Percentiles rank a stretch among this genome's conserved stretches.
These are phyloP conservation scores for Exophiala alcalophila DNA, from an alignment of 2,329 filamentous ascomycete species.

Conservation along the genomic window DNA sequence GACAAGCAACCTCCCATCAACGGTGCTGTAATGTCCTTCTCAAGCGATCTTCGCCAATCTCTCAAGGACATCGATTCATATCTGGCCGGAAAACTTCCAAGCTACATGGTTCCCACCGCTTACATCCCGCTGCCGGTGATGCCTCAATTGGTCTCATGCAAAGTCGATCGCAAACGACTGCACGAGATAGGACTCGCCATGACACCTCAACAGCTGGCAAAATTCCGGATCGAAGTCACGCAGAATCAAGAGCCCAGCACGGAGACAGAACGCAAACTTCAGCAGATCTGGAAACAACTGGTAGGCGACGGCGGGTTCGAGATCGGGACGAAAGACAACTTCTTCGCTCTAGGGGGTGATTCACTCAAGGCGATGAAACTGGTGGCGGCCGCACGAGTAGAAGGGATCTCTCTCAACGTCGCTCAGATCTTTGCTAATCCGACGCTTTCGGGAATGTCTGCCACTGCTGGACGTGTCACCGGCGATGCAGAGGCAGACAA, in stretches of 20 bases:
- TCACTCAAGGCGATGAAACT: slow-evolving; percentile 35
- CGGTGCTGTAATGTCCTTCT: slow-evolving; percentile 3
- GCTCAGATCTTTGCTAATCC: slow-evolving; percentile 38
- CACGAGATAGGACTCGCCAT: background rate
- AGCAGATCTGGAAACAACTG: slow-evolving; percentile 35
- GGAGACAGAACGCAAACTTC: slow-evolving; percentile 2
- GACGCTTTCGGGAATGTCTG: slow-evolving; percentile 44
- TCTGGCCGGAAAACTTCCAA: slow-evolving; percentile 32
- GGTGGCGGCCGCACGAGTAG: slow-evolving; percentile 28
- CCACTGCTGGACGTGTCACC: slow-evolving; percentile 3
- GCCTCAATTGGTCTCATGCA: slow-evolving; percentile 36
- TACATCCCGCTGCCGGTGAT: slow-evolving; percentile 36
- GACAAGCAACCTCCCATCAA: slow-evolving; percentile 1
- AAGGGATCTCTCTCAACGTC: slow-evolving; percentile 29
- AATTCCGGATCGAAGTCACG: no score
- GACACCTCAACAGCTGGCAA: no score
- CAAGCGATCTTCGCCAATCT: slow-evolving; percentile 6
- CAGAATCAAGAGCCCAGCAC: no score
- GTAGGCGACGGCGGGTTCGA: slow-evolving; percentile 32
- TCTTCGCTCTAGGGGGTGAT: slow-evolving; percentile 36
- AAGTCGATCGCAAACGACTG: slow-evolving; percentile 36
- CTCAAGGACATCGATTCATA: slow-evolving; percentile 24
- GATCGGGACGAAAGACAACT: slow-evolving; percentile 38
- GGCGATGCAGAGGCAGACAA: slow-evolving; percentile 8
- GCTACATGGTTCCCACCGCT: slow-evolving; percentile 37